Base-by-base conservation (phyloP, 2,329 filamentous ascomycete genomes). In the Lecanicillium sp. region DNA sequence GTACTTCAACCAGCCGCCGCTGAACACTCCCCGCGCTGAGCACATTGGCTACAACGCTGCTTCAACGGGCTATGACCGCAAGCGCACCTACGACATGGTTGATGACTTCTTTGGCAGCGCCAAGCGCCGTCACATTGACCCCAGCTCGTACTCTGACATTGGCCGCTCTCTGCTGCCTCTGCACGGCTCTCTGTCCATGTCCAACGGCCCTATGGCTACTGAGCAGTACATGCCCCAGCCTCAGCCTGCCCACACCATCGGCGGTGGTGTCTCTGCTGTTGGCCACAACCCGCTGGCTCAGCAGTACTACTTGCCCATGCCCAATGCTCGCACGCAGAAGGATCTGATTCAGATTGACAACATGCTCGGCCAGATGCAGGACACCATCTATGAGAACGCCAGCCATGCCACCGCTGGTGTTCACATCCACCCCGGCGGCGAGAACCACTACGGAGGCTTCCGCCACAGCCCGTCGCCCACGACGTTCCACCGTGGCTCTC, bases 51-150 rank as follows among this genome's bases (percentile, higher is more conserved):
- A 83, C 55, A 72, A 78, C 42, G 58, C 64, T 37, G 55, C 62
- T 36, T 57, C 64, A 29, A 52, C 57, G 27, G 66, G 83, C 54
- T 86, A 90, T 55, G 74, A 79, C 49, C 79, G 85, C 55, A 92
- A 90, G 67, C 86, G 88, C 45, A 79, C 79, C n/a, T 86, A 83
- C 50, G 88, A 96, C 54, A 84, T 86, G 42, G 69, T 96, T 43
- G 90, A 94, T 56, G 87, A 95, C 58, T 95, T 97, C 67, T 94
- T 97, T 49, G 87, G 85, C 49, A 87, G 86, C 57, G 81, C 88
- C 50, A 97, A 96, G 72, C 86, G 89, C 53, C 84, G 88, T 55
- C 81, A 88, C 52, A 84, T 97, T 49, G 87, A 97, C 58, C 85
- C 89, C 3, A 74, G 74, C 39, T 92, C 84, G n/a, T 97, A 96